Evolutionary conservation across 768 basidiomycete species (phyloP).

Genomic region (Lactarius quietus): DNA sequence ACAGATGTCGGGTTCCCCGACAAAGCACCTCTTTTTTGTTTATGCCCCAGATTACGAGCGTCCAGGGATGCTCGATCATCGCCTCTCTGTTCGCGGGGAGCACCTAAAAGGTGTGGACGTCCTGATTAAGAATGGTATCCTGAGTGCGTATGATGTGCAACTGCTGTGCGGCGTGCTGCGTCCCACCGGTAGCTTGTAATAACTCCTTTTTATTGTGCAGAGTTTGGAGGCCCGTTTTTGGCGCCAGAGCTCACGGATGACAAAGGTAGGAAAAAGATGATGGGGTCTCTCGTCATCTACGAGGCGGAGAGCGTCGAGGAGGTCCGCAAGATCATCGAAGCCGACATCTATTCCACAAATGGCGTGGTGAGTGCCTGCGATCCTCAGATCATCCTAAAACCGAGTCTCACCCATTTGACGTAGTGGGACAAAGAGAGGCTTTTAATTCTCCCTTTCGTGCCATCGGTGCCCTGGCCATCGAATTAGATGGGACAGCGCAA

Average conservation of each 20-base stretch:
- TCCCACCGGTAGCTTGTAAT: background rate
- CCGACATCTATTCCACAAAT: constrained; percentile 30
- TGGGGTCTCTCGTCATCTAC: constrained; percentile 30
- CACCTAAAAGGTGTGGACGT: constrained; percentile 27
- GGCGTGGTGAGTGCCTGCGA: constrained; percentile 29
- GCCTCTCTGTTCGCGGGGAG: constrained; percentile 29
- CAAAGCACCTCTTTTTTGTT: constrained; percentile 29
- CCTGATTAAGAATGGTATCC: constrained; percentile 7
- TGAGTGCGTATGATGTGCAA: constrained; percentile 21
- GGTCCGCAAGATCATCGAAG: constrained; percentile 28
- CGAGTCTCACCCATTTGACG: background rate
- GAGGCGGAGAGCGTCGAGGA: constrained; percentile 29
- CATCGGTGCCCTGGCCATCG: constrained; percentile 17
- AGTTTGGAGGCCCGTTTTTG: constrained; percentile 19
- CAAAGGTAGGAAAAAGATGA: constrained; percentile 24
- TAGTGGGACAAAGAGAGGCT: constrained; percentile 22
- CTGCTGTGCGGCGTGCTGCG: too few relatives aligned
- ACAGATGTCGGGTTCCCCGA: constrained; percentile 8
- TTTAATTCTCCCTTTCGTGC: constrained; percentile 17
- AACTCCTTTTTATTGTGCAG: background rate
- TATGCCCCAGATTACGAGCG: constrained; percentile 36
- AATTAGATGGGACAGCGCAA: background rate
- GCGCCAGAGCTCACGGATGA: constrained; percentile 23
- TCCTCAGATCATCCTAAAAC: background rate
- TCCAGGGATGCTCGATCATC: constrained; percentile 28